Percentiles rank a stretch among this genome's conserved stretches.
Evolutionary conservation across 257 asterid species (phyloP).

Genomic region (Hygrophila difformis): DNA sequence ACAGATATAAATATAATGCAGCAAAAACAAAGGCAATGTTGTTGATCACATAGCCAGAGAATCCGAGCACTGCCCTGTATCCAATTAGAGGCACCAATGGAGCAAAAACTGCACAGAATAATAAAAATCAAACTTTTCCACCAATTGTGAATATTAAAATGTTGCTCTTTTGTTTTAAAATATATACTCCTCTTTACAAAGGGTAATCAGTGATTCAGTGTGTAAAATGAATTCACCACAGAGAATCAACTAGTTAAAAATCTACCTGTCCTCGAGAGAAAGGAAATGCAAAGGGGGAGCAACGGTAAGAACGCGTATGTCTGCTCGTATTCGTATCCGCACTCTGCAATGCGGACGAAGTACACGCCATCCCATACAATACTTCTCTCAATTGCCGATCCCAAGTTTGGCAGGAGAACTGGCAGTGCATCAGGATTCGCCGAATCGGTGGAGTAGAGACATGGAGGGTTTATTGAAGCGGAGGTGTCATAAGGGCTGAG

Average conservation of each 20-base stretch:
- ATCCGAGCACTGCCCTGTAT: conserved; percentile 73
- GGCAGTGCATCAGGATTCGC: conserved; percentile 20
- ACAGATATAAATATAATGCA: conserved; percentile 66
- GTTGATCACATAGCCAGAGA: conserved; percentile 76
- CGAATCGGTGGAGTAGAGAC: conserved; percentile 35
- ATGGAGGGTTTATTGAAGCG: conserved; percentile 63
- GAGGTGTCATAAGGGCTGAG: conserved; percentile 83
- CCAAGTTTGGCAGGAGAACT: conserved; percentile 41
- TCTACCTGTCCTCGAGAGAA: conserved; percentile 65
- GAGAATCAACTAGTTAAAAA: too few relatives aligned
- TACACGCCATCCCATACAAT: conserved; percentile 93
- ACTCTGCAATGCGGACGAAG: conserved; percentile 70
- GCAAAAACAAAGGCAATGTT: conserved; percentile 63
- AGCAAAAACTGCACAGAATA: conserved; percentile 52
- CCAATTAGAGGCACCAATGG: conserved; percentile 82
- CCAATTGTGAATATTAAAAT: background rate
- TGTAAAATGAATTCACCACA: background rate
- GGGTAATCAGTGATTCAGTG: background rate
- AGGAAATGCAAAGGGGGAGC: conserved; percentile 65
- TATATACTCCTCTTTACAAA: too few relatives aligned
- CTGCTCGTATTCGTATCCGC: conserved; percentile 96
- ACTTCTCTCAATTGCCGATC: conserved; percentile 59
- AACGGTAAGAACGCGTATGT: conserved; percentile 82
- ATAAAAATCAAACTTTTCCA: conserved; percentile 1
- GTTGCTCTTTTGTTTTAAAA: too few relatives aligned